A percentile compares a stretch with the other conserved stretches of the same genome.
Conservation (phyloP, 164 flowering plant species). For the Magnolia sinica region DNA sequence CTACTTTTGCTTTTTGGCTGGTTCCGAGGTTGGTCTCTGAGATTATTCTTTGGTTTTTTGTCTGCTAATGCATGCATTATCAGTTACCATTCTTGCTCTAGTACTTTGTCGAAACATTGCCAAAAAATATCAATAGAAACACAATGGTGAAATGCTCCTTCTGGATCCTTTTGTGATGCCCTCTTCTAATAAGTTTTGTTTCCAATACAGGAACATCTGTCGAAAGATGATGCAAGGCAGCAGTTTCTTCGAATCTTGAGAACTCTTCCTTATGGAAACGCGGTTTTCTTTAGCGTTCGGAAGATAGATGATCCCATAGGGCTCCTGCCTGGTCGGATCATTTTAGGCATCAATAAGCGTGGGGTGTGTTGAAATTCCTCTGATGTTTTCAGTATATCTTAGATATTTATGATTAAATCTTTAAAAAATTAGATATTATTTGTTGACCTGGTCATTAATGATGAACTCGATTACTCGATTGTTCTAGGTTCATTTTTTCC, state of each 20-base stretch:
- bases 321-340: conserved; percentile 89
- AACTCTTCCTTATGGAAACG: conserved; percentile 90
- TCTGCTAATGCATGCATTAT: not conserved
- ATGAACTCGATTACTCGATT: conserved; percentile 14
- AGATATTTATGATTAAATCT: not conserved
- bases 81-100: not conserved
- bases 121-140: not conserved
- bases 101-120: not conserved
- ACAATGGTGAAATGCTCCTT: not conserved
- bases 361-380: conserved; percentile 57
- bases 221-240: conserved; percentile 94
- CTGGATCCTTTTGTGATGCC: not conserved
- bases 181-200: conserved; percentile 3
- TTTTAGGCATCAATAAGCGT: conserved; percentile 91
- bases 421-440: too few relatives aligned
- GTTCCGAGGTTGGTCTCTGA: not conserved
- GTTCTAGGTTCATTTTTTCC: conserved; percentile 92
- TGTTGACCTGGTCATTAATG: not conserved
- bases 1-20: not conserved
- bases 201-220: conserved; percentile 59
- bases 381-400: not conserved
- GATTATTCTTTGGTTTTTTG: not conserved
- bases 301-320: conserved; percentile 99
- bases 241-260: conserved; percentile 84
- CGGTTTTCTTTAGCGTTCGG: conserved; percentile 90